These are phyloP conservation scores for Ascochyta rabiei DNA, from an alignment of 2,329 filamentous ascomycete species.

Conservation along the genomic window DNA sequence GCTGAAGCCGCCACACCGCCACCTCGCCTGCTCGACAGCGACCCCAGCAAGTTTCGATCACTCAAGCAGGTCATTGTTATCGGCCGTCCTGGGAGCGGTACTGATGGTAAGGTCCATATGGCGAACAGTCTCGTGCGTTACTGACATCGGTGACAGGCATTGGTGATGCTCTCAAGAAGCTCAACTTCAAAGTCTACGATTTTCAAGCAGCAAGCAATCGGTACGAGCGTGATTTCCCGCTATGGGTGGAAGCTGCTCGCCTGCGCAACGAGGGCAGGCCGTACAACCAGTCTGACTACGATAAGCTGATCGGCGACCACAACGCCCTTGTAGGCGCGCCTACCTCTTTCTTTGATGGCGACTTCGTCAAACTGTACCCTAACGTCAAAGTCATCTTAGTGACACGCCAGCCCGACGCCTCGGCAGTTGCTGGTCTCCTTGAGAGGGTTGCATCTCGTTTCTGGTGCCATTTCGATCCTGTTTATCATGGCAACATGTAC, in stretches of 20 bases:
- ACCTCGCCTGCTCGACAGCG: constrained; percentile 14
- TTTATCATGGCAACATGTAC: constrained; percentile 1
- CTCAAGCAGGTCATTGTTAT: constrained; percentile 45
- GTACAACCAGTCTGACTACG: constrained; percentile 39
- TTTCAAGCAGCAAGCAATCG: constrained; percentile 45
- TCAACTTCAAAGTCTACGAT: constrained; percentile 44
- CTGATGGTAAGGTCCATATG: constrained; percentile 29
- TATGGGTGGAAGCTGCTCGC: constrained; percentile 46
- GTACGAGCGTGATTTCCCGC: constrained; percentile 36
- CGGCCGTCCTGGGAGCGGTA: constrained; percentile 43
- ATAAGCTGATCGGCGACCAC: constrained; percentile 44
- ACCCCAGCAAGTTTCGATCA: constrained; percentile 13
- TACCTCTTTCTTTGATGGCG: constrained; percentile 18
- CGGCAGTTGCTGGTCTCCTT: neutral
- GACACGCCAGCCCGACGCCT: neutral
- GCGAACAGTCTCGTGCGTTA: too few relatives aligned
- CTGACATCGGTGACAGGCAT: constrained; percentile 22
- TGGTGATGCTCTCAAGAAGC: constrained; percentile 36
- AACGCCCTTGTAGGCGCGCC: constrained; percentile 29
- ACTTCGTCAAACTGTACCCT: constrained; percentile 24
- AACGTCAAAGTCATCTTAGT: constrained; percentile 29
- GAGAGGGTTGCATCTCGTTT: neutral
- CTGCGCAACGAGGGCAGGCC: constrained; percentile 38
- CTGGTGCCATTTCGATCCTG: constrained; percentile 5
- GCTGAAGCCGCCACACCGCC: neutral